Percentiles rank a stretch among this genome's conserved stretches.
Conservation (phyloP, 169 alveolate genomes). For the Plasmodium coatneyi region DNA sequence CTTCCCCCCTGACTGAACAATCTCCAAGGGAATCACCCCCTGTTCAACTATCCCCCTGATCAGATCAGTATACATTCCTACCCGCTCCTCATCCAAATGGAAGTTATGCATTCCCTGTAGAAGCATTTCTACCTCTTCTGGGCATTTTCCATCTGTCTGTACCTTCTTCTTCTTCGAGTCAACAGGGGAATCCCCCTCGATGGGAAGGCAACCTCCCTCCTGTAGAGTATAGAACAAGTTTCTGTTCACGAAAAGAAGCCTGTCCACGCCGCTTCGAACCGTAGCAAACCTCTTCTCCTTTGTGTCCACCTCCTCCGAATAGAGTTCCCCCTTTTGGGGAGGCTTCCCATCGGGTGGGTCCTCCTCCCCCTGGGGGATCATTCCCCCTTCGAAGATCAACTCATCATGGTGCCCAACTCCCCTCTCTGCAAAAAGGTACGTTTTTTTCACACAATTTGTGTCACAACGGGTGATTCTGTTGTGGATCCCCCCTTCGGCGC, state of each 20-base stretch:
- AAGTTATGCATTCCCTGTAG: neutral
- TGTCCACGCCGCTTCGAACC: conserved; percentile 20
- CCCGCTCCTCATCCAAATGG: neutral
- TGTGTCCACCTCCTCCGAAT: neutral
- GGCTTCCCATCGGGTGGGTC: neutral
- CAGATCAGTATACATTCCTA: neutral
- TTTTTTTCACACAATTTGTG: neutral
- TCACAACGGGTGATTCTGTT: neutral
- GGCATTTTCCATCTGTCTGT: neutral
- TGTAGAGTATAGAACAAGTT: neutral
- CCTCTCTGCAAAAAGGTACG: neutral
- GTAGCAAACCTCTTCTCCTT: neutral
- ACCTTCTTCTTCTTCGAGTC: neutral
- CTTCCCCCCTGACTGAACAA: neutral
- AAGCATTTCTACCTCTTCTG: conserved; percentile 9
- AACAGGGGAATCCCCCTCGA: neutral
- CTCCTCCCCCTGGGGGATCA: neutral
- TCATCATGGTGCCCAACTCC: neutral
- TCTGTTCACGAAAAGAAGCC: conserved; percentile 26
- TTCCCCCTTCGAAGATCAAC: neutral
- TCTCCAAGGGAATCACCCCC: neutral
- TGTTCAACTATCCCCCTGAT: neutral
- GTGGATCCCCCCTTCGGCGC: neutral
- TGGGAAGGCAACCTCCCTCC: neutral
- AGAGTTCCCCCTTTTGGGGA: neutral